Conservation (phyloP, 495 filamentous ascomycete species). For the Apiosordaria backusii region DNA sequence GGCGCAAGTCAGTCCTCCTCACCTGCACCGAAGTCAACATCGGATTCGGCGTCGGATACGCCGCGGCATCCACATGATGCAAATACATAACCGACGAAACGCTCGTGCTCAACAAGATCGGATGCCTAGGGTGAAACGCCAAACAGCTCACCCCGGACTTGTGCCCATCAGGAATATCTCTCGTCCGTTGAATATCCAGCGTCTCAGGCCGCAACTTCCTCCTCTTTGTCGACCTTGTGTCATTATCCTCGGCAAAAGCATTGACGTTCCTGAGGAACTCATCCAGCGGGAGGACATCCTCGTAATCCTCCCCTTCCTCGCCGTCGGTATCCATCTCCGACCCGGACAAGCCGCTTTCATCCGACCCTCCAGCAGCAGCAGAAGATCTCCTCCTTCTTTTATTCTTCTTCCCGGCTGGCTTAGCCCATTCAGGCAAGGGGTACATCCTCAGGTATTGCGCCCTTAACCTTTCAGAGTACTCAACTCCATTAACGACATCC, state of each 20-base stretch:
- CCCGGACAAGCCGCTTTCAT: constrained; percentile 50
- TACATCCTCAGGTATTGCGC: constrained; percentile 78
- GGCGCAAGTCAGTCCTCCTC: constrained; percentile 71
- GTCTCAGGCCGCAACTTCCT: constrained; percentile 76
- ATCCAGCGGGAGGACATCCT: constrained; percentile 71
- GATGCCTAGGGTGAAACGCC: constrained; percentile 80
- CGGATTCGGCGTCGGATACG: constrained; percentile 72
- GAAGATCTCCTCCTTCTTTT: constrained; percentile 51
- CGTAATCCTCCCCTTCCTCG: constrained; percentile 54
- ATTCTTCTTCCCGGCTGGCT: constrained; percentile 49
- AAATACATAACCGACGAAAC: constrained; percentile 79
- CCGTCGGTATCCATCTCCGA: constrained; percentile 59
- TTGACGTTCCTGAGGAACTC: constrained; percentile 69
- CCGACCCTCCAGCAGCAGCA: constrained; percentile 40
- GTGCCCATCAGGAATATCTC: constrained; percentile 49
- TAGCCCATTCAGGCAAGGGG: constrained; percentile 76
- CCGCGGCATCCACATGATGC: constrained; percentile 77
- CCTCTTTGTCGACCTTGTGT: constrained; percentile 43
- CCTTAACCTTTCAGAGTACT: constrained; percentile 76
- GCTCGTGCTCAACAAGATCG: constrained; percentile 84
- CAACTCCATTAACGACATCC: constrained; percentile 78
- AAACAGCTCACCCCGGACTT: constrained; percentile 79
- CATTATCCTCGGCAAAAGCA: constrained; percentile 39
- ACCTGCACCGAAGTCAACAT: constrained; percentile 86
- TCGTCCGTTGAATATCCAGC: constrained; percentile 70